These are phyloP conservation scores for Striga asiatica DNA, from an alignment of 257 asterid species.

Conservation along the genomic window DNA sequence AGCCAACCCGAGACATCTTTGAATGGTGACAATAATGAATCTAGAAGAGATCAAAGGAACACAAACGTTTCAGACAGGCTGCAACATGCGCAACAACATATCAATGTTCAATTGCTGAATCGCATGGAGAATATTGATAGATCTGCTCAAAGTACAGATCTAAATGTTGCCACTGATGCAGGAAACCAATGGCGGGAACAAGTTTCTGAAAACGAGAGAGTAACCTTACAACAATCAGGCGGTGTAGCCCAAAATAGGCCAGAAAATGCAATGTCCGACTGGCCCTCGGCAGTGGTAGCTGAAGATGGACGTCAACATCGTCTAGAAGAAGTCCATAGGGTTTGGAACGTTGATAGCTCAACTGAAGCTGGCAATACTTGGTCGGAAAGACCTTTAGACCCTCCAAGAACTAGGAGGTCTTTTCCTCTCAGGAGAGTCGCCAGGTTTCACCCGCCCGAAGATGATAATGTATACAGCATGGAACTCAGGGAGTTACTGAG, in stretches of 20 bases:
- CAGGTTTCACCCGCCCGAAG: constrained; percentile 88
- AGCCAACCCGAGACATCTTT: constrained; percentile 44
- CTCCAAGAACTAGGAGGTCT: constrained; percentile 63
- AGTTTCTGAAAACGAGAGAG: constrained; percentile 33
- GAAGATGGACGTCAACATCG: constrained; percentile 35
- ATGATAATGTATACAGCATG: constrained; percentile 88
- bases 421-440: constrained; percentile 40
- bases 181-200: constrained; percentile 39
- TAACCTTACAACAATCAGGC: constrained; percentile 24
- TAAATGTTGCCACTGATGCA: constrained; percentile 28
- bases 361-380: constrained; percentile 56
- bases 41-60: constrained; percentile 36
- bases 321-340: constrained; percentile 35
- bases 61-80: constrained; percentile 37
- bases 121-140: constrained; percentile 25
- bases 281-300: constrained; percentile 34
- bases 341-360: constrained; percentile 50
- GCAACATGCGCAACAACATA: constrained; percentile 45
- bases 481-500: constrained; percentile 95
- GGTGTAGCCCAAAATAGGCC: constrained; percentile 31
- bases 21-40: constrained; percentile 27
- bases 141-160: constrained; percentile 32
- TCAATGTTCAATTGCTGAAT: constrained; percentile 27
- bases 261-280: constrained; percentile 30
- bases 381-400: constrained; percentile 67